These are phyloP conservation scores for Aureobasidium zeae DNA, from an alignment of 2,329 filamentous ascomycete genomes.

Conservation along the genomic window DNA sequence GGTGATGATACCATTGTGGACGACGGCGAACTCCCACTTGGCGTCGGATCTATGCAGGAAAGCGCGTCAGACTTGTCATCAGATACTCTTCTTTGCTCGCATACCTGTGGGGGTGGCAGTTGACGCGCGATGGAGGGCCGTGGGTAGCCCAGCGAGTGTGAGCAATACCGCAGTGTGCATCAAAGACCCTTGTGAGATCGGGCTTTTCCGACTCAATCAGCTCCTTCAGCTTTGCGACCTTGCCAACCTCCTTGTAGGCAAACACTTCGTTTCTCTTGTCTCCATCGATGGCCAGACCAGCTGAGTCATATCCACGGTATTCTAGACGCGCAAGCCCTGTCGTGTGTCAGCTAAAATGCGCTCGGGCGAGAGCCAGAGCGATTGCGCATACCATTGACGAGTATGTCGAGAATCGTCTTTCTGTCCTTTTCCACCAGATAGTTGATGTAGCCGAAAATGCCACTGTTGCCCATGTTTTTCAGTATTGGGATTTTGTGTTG, in stretches of 20 bases:
- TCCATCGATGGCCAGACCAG: conserved; percentile 88
- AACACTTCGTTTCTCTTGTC: conserved; percentile 98
- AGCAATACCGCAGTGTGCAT: conserved; percentile 96
- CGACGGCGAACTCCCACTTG: conserved; percentile 91
- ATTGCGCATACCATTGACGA: conserved; percentile 73
- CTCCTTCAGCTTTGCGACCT: conserved; percentile 92
- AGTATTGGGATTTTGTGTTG: background rate
- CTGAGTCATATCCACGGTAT: conserved; percentile 98
- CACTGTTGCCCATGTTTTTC: conserved; percentile 27
- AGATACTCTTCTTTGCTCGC: conserved; percentile 23
- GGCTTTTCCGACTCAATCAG: conserved; percentile 76
- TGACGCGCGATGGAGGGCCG: conserved; percentile 81
- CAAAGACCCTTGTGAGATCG: conserved; percentile 86
- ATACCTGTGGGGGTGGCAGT: conserved; percentile 98
- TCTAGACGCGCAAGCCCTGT: conserved; percentile 87
- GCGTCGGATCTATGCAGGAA: conserved; percentile 65
- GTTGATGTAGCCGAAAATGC: conserved; percentile 98
- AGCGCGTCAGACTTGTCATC: conserved; percentile 3
- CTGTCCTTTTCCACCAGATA: conserved; percentile 98
- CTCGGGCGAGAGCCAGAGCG: too few species aligned
- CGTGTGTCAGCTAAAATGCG: conserved; percentile 21
- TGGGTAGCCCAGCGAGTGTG: conserved; percentile 99
- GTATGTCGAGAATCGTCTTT: conserved; percentile 88
- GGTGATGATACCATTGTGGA: conserved; percentile 99
- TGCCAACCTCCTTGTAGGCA: conserved; percentile 98